Evolutionary conservation across 306 rosid species (phyloP).

Genomic region (Begonia fuchsioides): DNA sequence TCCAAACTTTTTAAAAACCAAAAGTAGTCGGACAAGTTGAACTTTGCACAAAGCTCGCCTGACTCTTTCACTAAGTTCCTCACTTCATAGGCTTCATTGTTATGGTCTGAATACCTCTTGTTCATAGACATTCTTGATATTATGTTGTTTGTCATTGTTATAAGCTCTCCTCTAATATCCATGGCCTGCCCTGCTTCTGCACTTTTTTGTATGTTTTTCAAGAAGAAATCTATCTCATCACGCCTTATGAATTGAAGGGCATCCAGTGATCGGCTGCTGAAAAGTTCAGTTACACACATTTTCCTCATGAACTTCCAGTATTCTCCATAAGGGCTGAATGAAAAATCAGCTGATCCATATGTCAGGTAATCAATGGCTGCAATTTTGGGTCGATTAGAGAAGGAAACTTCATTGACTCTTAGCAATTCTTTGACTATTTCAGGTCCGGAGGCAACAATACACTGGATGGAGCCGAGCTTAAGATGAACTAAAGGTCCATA

Average conservation of each 20-base stretch:
- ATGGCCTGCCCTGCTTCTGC: conserved; percentile 14
- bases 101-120: conserved; percentile 14
- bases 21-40: conserved; percentile 4
- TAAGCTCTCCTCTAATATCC: conserved; percentile 28
- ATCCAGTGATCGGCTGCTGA: conserved; percentile 25
- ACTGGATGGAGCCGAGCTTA: conserved; percentile 21
- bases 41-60: conserved; percentile 2
- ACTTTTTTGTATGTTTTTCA: conserved; percentile 8
- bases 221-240: conserved; percentile 26
- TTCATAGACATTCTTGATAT: conserved; percentile 30
- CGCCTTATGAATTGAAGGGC: conserved; percentile 20
- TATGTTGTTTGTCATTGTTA: conserved; percentile 18
- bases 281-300: conserved; percentile 40
- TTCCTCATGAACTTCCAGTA: conserved; percentile 47
- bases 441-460: conserved; percentile 17
- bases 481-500: conserved; percentile 22
- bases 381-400: conserved; percentile 13
- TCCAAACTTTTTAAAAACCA: conserved; percentile 9
- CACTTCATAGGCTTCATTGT: conserved; percentile 1
- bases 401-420: conserved; percentile 19
- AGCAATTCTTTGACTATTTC: conserved; percentile 29
- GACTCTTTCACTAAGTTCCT: conserved; percentile 8
- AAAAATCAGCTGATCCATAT: conserved; percentile 19
- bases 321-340: conserved; percentile 23
- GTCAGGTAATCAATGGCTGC: conserved; percentile 15